Evolutionary conservation across 306 rosid genomes (phyloP).

Genomic region (Cucumis sativus): DNA sequence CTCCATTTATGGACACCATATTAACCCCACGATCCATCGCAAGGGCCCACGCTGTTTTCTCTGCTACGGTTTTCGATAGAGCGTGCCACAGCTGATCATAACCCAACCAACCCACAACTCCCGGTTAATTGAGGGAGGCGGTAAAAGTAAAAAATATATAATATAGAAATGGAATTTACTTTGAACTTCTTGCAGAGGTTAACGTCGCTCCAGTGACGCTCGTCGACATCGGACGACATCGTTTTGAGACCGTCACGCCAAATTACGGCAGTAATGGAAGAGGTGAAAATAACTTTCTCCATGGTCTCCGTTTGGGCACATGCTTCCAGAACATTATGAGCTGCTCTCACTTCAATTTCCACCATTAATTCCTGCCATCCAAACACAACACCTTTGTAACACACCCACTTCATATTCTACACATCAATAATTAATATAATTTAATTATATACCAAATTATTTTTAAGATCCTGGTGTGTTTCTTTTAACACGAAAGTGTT

Average conservation of each 20-base stretch:
- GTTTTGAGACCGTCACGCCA: slow-evolving; percentile 16
- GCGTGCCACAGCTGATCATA: slow-evolving; percentile 26
- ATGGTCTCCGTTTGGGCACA: slow-evolving; percentile 25
- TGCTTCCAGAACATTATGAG: slow-evolving; percentile 34
- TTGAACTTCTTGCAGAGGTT: slow-evolving; percentile 21
- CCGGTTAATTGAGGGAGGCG: too few relatives aligned
- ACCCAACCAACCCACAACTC: neutral
- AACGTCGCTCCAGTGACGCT: slow-evolving; percentile 25
- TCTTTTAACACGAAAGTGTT: too few relatives aligned
- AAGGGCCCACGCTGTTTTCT: slow-evolving; percentile 23
- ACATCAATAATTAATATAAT: too few relatives aligned
- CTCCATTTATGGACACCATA: slow-evolving; percentile 25
- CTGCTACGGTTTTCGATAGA: slow-evolving; percentile 18
- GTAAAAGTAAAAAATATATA: neutral
- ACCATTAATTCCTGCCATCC: slow-evolving; percentile 25
- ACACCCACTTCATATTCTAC: too few relatives aligned
- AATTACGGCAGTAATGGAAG: slow-evolving; percentile 23
- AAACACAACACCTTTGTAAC: neutral
- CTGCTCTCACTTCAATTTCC: slow-evolving; percentile 29
- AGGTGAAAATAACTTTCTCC: slow-evolving; percentile 20
- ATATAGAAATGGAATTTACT: neutral
- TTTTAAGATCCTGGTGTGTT: too few relatives aligned
- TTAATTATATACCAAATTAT: too few relatives aligned
- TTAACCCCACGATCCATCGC: slow-evolving; percentile 31
- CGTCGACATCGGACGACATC: slow-evolving; percentile 12